Evolutionary conservation across 2,329 filamentous ascomycete genomes (phyloP).

Genomic region (Westerdykella sp.): DNA sequence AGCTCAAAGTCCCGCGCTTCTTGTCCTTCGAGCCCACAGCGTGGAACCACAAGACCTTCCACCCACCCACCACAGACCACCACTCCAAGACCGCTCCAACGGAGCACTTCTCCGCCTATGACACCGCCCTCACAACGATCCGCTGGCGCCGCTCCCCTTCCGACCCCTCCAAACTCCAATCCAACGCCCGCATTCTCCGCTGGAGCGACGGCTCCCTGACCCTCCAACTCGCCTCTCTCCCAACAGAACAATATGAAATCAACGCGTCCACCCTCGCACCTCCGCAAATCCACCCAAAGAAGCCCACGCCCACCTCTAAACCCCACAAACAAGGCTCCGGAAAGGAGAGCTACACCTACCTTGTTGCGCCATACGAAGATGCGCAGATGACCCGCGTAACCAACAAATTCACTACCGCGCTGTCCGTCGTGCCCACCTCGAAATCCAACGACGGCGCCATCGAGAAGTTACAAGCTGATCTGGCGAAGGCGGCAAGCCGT

Average conservation of each 20-base stretch:
- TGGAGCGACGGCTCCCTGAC: conserved; percentile 78
- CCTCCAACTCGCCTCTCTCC: conserved; percentile 63
- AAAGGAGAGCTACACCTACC: conserved; percentile 70
- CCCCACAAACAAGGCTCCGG: conserved; percentile 44
- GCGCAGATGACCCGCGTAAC: conserved; percentile 65
- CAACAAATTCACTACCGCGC: conserved; percentile 68
- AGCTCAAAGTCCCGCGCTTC: conserved; percentile 66
- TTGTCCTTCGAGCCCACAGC: conserved; percentile 62
- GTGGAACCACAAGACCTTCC: conserved; percentile 61
- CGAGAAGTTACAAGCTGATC: conserved; percentile 59
- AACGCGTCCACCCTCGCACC: conserved; percentile 65
- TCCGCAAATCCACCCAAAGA: conserved; percentile 44
- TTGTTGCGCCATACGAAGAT: conserved; percentile 63
- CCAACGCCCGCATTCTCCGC: conserved; percentile 66
- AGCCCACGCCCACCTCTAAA: conserved; percentile 44
- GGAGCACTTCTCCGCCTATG: conserved; percentile 52
- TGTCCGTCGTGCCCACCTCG: conserved; percentile 61
- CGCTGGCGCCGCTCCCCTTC: conserved; percentile 63
- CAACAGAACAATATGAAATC: conserved; percentile 66
- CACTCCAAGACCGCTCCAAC: conserved; percentile 44
- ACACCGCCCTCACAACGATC: conserved; percentile 60
- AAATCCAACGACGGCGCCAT: conserved; percentile 66
- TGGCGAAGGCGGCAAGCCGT: conserved; percentile 57
- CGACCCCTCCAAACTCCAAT: conserved; percentile 61
- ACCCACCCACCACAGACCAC: conserved; percentile 55